A percentile compares a stretch with the other conserved stretches of the same genome.
These are phyloP conservation scores for Cyclotella choctawhatcheeana DNA, from an alignment of 108 stramenopile species.

Conservation along the genomic window DNA sequence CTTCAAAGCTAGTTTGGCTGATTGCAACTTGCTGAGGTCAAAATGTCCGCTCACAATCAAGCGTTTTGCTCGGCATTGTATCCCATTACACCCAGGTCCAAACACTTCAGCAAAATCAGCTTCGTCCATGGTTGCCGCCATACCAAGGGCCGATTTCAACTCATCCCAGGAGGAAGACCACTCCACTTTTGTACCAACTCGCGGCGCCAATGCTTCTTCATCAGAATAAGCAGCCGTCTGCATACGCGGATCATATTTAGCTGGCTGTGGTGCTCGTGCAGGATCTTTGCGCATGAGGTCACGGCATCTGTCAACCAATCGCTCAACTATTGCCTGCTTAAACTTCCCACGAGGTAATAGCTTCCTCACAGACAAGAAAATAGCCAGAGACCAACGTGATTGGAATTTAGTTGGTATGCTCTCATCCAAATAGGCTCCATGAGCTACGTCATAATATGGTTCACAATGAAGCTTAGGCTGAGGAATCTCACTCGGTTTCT, in stretches of 20 bases:
- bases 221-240: neutral
- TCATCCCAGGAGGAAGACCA: neutral
- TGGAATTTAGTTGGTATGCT: neutral
- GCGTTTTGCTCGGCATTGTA: neutral
- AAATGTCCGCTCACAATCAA: slow-evolving; percentile 5
- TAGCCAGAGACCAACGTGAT: neutral
- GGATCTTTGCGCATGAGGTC: neutral
- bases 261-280: neutral
- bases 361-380: neutral
- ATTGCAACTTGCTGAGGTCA: neutral
- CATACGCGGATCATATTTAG: neutral
- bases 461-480: neutral
- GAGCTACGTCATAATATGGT: neutral
- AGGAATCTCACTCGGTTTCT: neutral
- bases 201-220: neutral
- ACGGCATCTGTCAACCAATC: neutral
- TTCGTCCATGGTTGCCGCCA: neutral
- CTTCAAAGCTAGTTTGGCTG: neutral
- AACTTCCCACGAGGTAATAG: neutral
- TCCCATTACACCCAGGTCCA: slow-evolving; percentile 1
- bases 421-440: slow-evolving; percentile 4
- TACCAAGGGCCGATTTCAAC: neutral
- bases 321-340: neutral
- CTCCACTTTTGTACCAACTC: neutral
- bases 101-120: neutral